Evolutionary conservation across 2,329 filamentous ascomycete genomes (phyloP).

Genomic region (Arthrobotrys iridis): DNA sequence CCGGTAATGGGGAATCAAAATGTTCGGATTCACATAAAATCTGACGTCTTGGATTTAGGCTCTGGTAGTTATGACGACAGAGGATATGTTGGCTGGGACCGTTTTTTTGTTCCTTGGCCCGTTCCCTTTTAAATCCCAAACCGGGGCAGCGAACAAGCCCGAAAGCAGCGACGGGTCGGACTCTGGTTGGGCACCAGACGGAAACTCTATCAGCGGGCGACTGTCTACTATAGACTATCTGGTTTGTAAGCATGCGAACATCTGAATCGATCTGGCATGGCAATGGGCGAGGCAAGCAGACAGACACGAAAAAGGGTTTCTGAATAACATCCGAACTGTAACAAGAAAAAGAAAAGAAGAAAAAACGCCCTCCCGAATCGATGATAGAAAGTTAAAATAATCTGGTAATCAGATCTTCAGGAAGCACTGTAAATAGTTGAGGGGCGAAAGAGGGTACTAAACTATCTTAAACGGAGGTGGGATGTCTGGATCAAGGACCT

Average conservation of each 20-base stretch:
- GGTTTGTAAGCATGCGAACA: conserved; percentile 52
- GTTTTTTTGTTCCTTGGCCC: conserved; percentile 29
- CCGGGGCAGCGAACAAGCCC: conserved; percentile 18
- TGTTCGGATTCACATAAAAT: background rate
- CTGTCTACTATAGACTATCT: conserved; percentile 11
- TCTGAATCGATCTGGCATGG: conserved; percentile 35
- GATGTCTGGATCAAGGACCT: background rate
- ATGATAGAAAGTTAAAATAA: conserved; percentile 15
- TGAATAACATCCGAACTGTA: background rate
- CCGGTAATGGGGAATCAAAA: conserved; percentile 11
- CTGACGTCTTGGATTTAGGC: conserved; percentile 35
- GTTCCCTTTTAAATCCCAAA: conserved; percentile 45
- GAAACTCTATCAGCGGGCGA: conserved; percentile 47
- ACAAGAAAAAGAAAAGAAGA: conserved; percentile 15
- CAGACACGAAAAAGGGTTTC: background rate
- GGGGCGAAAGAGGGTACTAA: conserved; percentile 17
- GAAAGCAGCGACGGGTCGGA: conserved; percentile 41
- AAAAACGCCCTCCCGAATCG: conserved; percentile 3
- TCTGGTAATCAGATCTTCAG: conserved; percentile 38
- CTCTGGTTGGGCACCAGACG: conserved; percentile 20
- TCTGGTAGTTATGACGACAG: conserved; percentile 49
- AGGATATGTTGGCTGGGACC: conserved; percentile 21
- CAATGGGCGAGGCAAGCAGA: conserved; percentile 10
- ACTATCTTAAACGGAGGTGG: conserved; percentile 1
- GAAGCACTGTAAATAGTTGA: background rate